A percentile compares a stretch with the other conserved stretches of the same genome.
Conservation (phyloP, 495 filamentous ascomycete species). For the Terfezia boudieri region DNA sequence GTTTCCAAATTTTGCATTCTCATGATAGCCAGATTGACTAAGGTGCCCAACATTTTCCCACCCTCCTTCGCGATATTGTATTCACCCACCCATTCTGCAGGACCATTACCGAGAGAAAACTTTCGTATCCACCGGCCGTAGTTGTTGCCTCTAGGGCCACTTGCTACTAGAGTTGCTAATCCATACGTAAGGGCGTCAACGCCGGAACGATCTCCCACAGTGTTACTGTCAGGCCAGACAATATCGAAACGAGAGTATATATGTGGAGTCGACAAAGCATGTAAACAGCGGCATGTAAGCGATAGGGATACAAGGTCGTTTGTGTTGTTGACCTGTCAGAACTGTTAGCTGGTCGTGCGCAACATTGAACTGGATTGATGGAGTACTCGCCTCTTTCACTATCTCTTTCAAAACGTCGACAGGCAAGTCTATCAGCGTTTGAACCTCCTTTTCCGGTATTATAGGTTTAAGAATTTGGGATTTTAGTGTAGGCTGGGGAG, state of each 20-base stretch:
- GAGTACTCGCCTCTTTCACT: constrained; percentile 51
- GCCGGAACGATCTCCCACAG: constrained; percentile 43
- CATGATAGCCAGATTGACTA: constrained; percentile 66
- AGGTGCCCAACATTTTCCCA: constrained; percentile 79
- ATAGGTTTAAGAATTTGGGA: too few relatives aligned
- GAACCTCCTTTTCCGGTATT: constrained; percentile 16
- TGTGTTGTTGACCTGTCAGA: constrained; percentile 51
- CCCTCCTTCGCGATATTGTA: constrained; percentile 75
- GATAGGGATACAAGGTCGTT: constrained; percentile 74
- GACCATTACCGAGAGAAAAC: constrained; percentile 81
- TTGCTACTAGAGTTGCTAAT: constrained; percentile 45
- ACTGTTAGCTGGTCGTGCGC: neutral
- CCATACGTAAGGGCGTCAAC: constrained; percentile 88
- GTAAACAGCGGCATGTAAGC: constrained; percentile 63
- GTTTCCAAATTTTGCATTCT: constrained; percentile 78
- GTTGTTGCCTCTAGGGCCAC: constrained; percentile 37
- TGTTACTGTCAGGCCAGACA: constrained; percentile 62
- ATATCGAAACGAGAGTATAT: constrained; percentile 88
- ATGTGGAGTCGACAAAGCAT: constrained; percentile 54
- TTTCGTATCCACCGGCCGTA: constrained; percentile 71
- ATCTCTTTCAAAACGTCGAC: constrained; percentile 74
- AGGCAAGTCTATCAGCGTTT: constrained; percentile 53
- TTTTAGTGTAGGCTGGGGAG: too few relatives aligned
- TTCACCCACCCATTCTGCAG: constrained; percentile 58
- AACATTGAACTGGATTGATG: neutral